Evolutionary conservation across 352 stramenopile genomes (phyloP), one percentile per base, ranked within the genome.

Genomic region (Phytophthora pinifolia): DNA sequence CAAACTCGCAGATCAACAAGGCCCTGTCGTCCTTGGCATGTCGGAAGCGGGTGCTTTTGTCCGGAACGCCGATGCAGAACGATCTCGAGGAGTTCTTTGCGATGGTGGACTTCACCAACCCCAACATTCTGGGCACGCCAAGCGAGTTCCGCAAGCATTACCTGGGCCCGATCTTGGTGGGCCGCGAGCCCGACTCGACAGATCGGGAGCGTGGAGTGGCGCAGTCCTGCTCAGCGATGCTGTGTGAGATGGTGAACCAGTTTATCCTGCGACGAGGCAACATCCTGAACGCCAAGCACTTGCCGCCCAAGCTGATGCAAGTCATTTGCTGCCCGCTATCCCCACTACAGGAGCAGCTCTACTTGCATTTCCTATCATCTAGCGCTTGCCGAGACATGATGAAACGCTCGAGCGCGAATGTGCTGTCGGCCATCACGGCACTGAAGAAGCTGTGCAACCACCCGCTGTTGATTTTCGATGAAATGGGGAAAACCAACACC

Each of bases 371-470:
- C 31, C 70, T 99, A 17, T 79, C 81, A 31, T 97, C 84, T 9
- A 99, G 98, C 59, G 93, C 94, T 15, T 98, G 97, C 63, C 83
- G 91, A 25, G 91, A 98, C 70, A 97, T 99, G 59, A 96, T 98
- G 66, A 88, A 97, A 38, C 93, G 92, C 39, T 96, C 98, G 50
- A 97, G 96, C 72, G 71, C 76, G 1, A 94, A 93, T 32, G 83
- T 94, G 2, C 42, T 96, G 44, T 85, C 83, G 7, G 94, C 86
- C 3, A 96, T 96, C 47, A 96, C 86, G 9, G 86, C 96, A 55
- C 60, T 98, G 12, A 98, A 98, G 79, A 98, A 99, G 67, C 66
- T 99, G 5, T 99, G 96, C 77, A 99, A 99, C 65, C 96, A 99
- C 49, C 97, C 97, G 13, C 86, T 94, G 35, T 67, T 99, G 6